Base-by-base conservation (phyloP, 345 rosid genomes). In the Bruguiera gymnorhiza region DNA sequence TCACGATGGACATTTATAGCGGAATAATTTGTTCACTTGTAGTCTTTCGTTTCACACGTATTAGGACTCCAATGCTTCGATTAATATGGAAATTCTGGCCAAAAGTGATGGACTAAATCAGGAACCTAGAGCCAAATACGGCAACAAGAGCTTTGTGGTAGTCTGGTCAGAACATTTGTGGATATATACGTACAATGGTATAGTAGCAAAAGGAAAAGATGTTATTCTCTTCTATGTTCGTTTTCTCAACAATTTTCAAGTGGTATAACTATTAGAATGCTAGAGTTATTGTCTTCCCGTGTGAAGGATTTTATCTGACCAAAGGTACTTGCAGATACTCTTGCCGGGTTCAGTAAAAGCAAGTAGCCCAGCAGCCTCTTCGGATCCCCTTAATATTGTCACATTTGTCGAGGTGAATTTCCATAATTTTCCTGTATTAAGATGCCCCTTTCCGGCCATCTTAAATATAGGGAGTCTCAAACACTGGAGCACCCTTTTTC, bases 361-460 rank as follows among this genome's bases (percentile, higher is more conserved):
- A 55, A 75, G 79, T 62, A 61, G 37, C 50, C 63, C 56, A 67
- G 75, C 69, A 51, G 65, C 60, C 58, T 36, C 77, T 73, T 69
- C 81, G 23, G 67, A 66, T 62, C 56, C 27, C 24, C 62, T 72
- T 50, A 63, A 9, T 46, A 69, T 77, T 56, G 70, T 65, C 52
- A 62, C 58, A 43, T 75, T 67, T 23, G 74, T 79, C 26, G 79
- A 79, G 82, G 86, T 79, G 60, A 72, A 66, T 53, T 51, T 56
- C 24, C 48, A 9, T 48, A 32, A 46, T 63, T n/a, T 18, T 4
- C 76, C n/a, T 27, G 43, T 53, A 55, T 46, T 52, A 39, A 23
- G 26, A 5, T 9, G 48, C 50, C 50, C 50, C 16, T 13, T 13
- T 43, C 18, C 18, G 2, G 50, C 50, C 46, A 5, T 13, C 50